Conservation (phyloP, 2,329 filamentous ascomycete species). For the Reticulascus tulasneorum region DNA sequence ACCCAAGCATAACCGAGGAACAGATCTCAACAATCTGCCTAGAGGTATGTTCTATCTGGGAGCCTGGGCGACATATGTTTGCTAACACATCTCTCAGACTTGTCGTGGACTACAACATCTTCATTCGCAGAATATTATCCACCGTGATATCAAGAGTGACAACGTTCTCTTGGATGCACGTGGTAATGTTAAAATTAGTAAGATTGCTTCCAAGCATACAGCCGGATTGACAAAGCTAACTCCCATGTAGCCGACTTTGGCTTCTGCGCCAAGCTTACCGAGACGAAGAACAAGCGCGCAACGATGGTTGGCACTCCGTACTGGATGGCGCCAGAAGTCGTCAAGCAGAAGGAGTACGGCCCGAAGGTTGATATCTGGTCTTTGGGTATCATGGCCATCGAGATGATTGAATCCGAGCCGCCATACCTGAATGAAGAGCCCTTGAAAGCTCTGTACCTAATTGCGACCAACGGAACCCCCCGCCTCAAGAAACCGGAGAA, state of each 20-base stretch:
- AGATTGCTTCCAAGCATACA: constrained; percentile 34
- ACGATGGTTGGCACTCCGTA: constrained; percentile 99
- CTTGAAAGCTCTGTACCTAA: constrained; percentile 93
- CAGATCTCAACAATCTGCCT: constrained; percentile 97
- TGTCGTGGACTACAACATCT: constrained; percentile 93
- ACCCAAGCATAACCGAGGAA: constrained; percentile 86
- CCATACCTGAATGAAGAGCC: constrained; percentile 98
- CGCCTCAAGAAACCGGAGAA: constrained; percentile 98
- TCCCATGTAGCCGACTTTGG: constrained; percentile 78
- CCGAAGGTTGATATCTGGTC: constrained; percentile 99
- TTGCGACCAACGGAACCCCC: constrained; percentile 95
- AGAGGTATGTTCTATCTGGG: constrained; percentile 62
- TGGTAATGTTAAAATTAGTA: constrained; percentile 97
- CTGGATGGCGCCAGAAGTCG: constrained; percentile 99
- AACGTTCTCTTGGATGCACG: constrained; percentile 92
- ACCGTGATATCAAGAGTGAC: constrained; percentile 98
- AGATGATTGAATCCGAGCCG: constrained; percentile 99
- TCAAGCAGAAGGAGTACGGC: constrained; percentile 98
- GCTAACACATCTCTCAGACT: constrained; percentile 59
- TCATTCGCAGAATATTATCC: constrained; percentile 94
- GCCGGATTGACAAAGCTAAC: constrained; percentile 26
- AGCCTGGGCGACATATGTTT: neutral
- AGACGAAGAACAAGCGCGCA: constrained; percentile 92
- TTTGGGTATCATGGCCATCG: constrained; percentile 98
- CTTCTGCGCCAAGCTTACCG: constrained; percentile 97